Evolutionary conservation across 139 green algal genomes (phyloP), one percentile per base, ranked within the genome.

Genomic region (Limnomonas spitsbergensis): DNA sequence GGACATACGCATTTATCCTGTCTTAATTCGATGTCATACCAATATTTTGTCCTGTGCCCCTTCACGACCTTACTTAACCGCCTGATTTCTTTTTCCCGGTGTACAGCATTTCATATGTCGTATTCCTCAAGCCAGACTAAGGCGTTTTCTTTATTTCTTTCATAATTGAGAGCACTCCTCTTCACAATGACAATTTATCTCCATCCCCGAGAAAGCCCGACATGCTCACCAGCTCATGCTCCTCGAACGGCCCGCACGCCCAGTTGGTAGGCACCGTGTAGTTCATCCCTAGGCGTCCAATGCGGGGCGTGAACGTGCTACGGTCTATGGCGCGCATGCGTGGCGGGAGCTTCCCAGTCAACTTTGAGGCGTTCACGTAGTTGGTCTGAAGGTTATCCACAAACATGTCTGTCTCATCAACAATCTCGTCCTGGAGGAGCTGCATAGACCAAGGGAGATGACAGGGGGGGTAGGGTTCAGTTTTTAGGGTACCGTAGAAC

Each of bases 401-500:
- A 53, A 81, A 94, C 54, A 53, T 80, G 75, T 94, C 90, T 1
- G 90, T 94, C 79, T 94, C 90, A 69, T 92, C 89, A 39, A 92
- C 72, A 52, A 93, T 92, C 81, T 93, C 89, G 20, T 88, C 69
- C 32, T 78, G 75, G 69, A 86, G 69, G 69, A 79, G 40, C 71
- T 75, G 69, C 31, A 75, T 40, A 4, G 2, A 29, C 47, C 4
- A 42, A 20, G 7, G 14, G 27, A 27, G 56, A 56, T 56, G 47
- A 26, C 9, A n/a, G 54, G 27, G 47, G 47, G 47, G 14, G 14
- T 61, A 61, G 20, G 47, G 47, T 61, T 61, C 24, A 61, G 47
- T 14, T 14, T 61, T 61, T 74, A n/a, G n/a, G 47, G 69, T n/a
- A n/a, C n/a, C n/a, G n/a, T n/a, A n/a, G n/a, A n/a, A n/a, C n/a